A percentile compares a stretch with the other conserved stretches of the same genome.
Conservation (phyloP, 768 basidiomycete genomes). For the Paxillus involutus region DNA sequence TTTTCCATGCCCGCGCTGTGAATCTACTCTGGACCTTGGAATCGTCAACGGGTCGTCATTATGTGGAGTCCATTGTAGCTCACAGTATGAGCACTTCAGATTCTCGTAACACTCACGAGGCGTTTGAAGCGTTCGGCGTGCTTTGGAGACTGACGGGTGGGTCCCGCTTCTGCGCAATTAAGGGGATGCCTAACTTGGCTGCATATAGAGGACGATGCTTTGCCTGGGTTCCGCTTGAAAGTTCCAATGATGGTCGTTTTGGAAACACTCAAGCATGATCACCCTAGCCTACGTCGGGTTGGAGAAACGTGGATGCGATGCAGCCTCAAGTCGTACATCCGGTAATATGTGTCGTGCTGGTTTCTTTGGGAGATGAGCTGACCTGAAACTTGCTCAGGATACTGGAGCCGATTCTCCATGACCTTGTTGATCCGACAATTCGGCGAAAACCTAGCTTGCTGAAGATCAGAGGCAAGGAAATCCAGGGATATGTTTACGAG, state of each 20-base stretch:
- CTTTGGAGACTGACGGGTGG: conserved; percentile 88
- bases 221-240: conserved; percentile 83
- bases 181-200: conserved; percentile 2
- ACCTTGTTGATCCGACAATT: conserved; percentile 71
- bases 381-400: conserved; percentile 49
- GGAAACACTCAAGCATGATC: conserved; percentile 75
- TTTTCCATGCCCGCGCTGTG: conserved; percentile 82
- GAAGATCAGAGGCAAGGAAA: conserved; percentile 62
- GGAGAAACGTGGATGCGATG: conserved; percentile 99
- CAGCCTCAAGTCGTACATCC: conserved; percentile 85
- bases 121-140: conserved; percentile 87
- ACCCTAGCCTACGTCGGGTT: conserved; percentile 70
- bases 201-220: conserved; percentile 66
- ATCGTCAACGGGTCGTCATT: conserved; percentile 46
- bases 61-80: conserved; percentile 81
- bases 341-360: conserved; percentile 44
- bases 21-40: conserved; percentile 83
- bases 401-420: conserved; percentile 82
- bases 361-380: not conserved
- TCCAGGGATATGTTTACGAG: conserved; percentile 69
- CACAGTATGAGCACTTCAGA: conserved; percentile 63
- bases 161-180: conserved; percentile 10
- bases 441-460: conserved; percentile 46
- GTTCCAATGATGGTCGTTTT: conserved; percentile 86
- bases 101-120: conserved; percentile 45